Percentiles rank a stretch among this genome's conserved stretches.
phyloP scores from a whole-genome alignment of 495 filamentous ascomycete species.

The Neurospora hispaniola region DNA sequence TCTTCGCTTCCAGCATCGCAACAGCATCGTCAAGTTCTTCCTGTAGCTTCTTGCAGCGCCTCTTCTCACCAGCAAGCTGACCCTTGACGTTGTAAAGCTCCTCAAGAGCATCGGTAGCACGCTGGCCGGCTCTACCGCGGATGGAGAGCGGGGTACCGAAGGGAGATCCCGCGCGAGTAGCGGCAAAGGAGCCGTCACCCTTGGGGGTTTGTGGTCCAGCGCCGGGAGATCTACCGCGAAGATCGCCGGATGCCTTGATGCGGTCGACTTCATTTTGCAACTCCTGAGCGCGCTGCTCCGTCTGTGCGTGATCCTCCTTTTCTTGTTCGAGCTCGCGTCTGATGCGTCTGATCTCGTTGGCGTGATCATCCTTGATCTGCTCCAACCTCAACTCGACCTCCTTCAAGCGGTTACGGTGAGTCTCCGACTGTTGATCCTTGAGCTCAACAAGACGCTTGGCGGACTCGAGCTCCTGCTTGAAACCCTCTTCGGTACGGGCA shows the following conservation, averaged over 20 bases:
- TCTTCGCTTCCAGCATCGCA: conserved; percentile 54
- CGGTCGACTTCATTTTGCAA: conserved; percentile 64
- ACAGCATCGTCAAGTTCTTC: conserved; percentile 73
- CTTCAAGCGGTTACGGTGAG: conserved; percentile 66
- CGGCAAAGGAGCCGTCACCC: conserved; percentile 36
- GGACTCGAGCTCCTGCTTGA: conserved; percentile 71
- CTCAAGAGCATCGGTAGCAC: conserved; percentile 40
- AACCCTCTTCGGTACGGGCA: conserved; percentile 66
- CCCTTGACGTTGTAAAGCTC: conserved; percentile 44
- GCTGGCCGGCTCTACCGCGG: conserved; percentile 33
- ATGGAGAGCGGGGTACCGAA: conserved; percentile 44
- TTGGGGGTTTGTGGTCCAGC: conserved; percentile 50
- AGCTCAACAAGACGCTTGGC: conserved; percentile 72
- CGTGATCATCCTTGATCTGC: conserved; percentile 66
- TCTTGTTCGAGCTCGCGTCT: conserved; percentile 76
- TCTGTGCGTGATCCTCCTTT: conserved; percentile 55
- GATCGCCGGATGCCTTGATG: conserved; percentile 37
- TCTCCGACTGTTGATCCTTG: conserved; percentile 71
- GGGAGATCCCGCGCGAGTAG: conserved; percentile 34
- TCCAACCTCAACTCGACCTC: conserved; percentile 72
- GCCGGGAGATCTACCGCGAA: conserved; percentile 17
- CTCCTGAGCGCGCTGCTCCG: conserved; percentile 60
- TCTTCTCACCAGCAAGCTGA: conserved; percentile 50
- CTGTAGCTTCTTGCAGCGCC: conserved; percentile 57
- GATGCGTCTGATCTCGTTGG: conserved; percentile 67